These are phyloP conservation scores for Teratosphaeria zuluensis DNA, from an alignment of 2,329 filamentous ascomycete genomes.

Conservation along the genomic window DNA sequence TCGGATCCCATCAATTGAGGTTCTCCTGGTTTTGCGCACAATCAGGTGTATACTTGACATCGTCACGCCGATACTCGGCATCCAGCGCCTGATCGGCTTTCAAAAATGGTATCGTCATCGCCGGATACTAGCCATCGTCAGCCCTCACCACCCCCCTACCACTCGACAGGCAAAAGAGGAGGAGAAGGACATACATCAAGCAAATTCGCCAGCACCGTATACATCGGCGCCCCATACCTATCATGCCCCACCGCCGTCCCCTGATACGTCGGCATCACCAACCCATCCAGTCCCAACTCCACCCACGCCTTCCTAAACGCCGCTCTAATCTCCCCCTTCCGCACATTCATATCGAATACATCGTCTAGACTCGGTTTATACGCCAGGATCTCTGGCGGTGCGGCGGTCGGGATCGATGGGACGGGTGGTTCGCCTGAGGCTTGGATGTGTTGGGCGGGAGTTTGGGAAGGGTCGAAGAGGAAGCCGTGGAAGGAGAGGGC, in stretches of 20 bases:
- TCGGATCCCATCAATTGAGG: background rate
- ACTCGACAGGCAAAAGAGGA: too few relatives aligned
- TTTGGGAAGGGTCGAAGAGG: slow-evolving; percentile 29
- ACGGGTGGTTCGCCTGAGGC: slow-evolving; percentile 37
- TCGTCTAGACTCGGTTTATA: slow-evolving; percentile 30
- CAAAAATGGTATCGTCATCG: slow-evolving; percentile 2
- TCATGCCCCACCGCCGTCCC: slow-evolving; percentile 44
- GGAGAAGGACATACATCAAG: too few relatives aligned
- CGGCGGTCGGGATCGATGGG: slow-evolving; percentile 27
- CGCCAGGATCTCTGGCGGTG: slow-evolving; percentile 22
- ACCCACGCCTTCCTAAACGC: slow-evolving; percentile 35
- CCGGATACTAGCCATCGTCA: slow-evolving; percentile 1
- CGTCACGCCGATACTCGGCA: slow-evolving; percentile 1
- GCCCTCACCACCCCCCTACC: background rate
- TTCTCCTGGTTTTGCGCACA: too few relatives aligned
- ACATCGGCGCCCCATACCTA: slow-evolving; percentile 36
- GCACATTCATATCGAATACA: slow-evolving; percentile 34
- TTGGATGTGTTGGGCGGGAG: slow-evolving; percentile 24
- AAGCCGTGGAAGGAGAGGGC: slow-evolving; percentile 36
- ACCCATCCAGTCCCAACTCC: slow-evolving; percentile 38
- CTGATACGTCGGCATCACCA: slow-evolving; percentile 37
- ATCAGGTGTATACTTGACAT: slow-evolving; percentile 7
- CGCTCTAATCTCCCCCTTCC: slow-evolving; percentile 26
- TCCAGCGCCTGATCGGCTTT: slow-evolving; percentile 30
- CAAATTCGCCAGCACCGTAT: slow-evolving; percentile 42